Evolutionary conservation across 768 basidiomycete species (phyloP).

Genomic region (Boletus sp.): DNA sequence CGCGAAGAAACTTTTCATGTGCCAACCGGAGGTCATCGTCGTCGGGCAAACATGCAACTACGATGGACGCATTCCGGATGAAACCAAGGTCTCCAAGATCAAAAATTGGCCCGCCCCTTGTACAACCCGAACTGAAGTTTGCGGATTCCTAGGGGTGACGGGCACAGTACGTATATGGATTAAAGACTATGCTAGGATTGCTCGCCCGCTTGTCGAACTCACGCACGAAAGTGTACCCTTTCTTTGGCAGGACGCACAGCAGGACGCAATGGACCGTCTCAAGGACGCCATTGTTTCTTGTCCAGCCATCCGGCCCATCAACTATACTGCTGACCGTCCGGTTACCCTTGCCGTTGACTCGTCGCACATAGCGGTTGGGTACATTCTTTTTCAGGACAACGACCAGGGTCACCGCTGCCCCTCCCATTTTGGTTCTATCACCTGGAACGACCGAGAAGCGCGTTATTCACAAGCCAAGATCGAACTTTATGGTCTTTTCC

Average conservation of each 20-base stretch:
- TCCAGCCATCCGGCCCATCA: slow-evolving; percentile 4
- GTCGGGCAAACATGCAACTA: slow-evolving; percentile 40
- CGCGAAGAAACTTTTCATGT: slow-evolving; percentile 34
- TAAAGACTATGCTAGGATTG: slow-evolving; percentile 23
- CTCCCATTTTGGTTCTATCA: slow-evolving; percentile 38
- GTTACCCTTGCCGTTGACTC: slow-evolving; percentile 27
- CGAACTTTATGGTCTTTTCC: too few relatives aligned
- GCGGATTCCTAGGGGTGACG: slow-evolving; percentile 28
- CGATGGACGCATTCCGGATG: slow-evolving; percentile 33
- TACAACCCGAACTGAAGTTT: too few relatives aligned
- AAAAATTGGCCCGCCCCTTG: slow-evolving; percentile 30
- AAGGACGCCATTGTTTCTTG: slow-evolving; percentile 18
- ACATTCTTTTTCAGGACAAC: slow-evolving; percentile 30
- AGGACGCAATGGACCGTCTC: slow-evolving; percentile 7
- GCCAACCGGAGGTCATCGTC: slow-evolving; percentile 28
- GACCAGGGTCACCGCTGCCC: slow-evolving; percentile 17
- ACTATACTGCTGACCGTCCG: slow-evolving; percentile 8
- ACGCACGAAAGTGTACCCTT: slow-evolving; percentile 24
- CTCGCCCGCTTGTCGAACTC: slow-evolving; percentile 26
- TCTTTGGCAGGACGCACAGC: slow-evolving; percentile 7
- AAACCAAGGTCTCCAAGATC: slow-evolving; percentile 26
- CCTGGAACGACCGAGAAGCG: slow-evolving; percentile 30
- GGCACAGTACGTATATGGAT: slow-evolving; percentile 32
- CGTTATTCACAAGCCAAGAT: too few relatives aligned
- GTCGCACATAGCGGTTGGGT: slow-evolving; percentile 37